phyloP scores from a whole-genome alignment of 2,329 filamentous ascomycete genomes.

The Ambrosiella xylebori region DNA sequence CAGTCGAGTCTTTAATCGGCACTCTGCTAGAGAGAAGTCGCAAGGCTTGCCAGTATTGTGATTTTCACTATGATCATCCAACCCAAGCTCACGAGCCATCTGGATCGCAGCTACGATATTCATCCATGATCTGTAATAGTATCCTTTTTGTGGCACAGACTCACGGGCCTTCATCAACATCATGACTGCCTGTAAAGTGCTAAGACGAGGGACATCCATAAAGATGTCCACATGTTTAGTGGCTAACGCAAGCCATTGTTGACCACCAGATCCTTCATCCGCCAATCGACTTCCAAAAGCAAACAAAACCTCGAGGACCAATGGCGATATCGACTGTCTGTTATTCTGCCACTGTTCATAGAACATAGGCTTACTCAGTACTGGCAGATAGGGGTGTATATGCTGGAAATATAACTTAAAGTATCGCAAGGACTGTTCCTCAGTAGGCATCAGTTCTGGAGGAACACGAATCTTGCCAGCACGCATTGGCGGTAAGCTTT shows the following conservation, averaged over 20 bases:
- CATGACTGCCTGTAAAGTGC: conserved; percentile 77
- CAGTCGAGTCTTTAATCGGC: conserved; percentile 65
- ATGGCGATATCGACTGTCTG: conserved; percentile 67
- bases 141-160: conserved; percentile 79
- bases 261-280: conserved; percentile 67
- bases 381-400: conserved; percentile 83
- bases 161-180: conserved; percentile 83
- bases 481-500: conserved; percentile 48
- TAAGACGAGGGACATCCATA: conserved; percentile 77
- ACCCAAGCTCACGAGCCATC: conserved; percentile 80
- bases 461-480: conserved; percentile 70
- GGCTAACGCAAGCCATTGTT: conserved; percentile 84
- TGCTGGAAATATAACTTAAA: conserved; percentile 83
- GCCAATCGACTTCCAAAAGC: conserved; percentile 72
- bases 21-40: conserved; percentile 53
- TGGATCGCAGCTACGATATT: conserved; percentile 78
- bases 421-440: conserved; percentile 64
- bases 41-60: conserved; percentile 60
- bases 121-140: conserved; percentile 97
- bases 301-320: conserved; percentile 80
- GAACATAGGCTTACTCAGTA: conserved; percentile 65
- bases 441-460: conserved; percentile 79
- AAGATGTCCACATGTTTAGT: conserved; percentile 89
- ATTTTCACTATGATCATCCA: conserved; percentile 70
- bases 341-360: conserved; percentile 82